Evolutionary conservation across 1,284 basidiomycete genomes (phyloP).

Genomic region (Tremellales sp.): DNA sequence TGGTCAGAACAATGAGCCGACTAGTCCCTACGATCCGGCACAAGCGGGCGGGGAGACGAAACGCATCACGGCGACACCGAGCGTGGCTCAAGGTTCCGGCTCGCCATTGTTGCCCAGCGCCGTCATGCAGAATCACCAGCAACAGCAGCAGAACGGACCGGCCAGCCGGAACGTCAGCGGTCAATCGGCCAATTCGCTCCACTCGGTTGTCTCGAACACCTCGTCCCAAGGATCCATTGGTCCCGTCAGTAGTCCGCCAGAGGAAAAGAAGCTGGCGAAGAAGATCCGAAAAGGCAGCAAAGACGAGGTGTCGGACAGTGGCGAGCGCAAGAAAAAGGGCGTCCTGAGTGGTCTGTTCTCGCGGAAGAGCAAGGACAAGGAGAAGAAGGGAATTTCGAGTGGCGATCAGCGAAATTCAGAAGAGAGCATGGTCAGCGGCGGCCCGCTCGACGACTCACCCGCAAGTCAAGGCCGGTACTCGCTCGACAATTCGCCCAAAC

Average conservation of each 20-base stretch:
- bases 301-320: conserved; percentile 23
- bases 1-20: not conserved
- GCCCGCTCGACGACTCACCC: conserved; percentile 11
- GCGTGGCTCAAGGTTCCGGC: conserved; percentile 56
- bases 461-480: conserved; percentile 19
- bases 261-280: conserved; percentile 24
- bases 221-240: conserved; percentile 19
- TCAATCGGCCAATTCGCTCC: conserved; percentile 22
- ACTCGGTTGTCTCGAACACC: conserved; percentile 20
- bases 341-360: conserved; percentile 65
- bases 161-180: conserved; percentile 17
- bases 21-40: conserved; percentile 30
- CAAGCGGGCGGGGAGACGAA: conserved; percentile 57
- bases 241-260: conserved; percentile 21
- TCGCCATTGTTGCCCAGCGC: conserved; percentile 50
- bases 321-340: conserved; percentile 34
- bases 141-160: not conserved
- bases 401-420: conserved; percentile 30
- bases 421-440: conserved; percentile 28
- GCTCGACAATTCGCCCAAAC: conserved; percentile 9
- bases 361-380: conserved; percentile 63
- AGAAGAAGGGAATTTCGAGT: conserved; percentile 55
- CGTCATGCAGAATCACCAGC: conserved; percentile 28
- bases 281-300: conserved; percentile 25
- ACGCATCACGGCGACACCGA: conserved; percentile 70